A percentile compares a stretch with the other conserved stretches of the same genome.
Evolutionary conservation across 164 flowering plant species (phyloP).

Genomic region (Magnolia officinalis): DNA sequence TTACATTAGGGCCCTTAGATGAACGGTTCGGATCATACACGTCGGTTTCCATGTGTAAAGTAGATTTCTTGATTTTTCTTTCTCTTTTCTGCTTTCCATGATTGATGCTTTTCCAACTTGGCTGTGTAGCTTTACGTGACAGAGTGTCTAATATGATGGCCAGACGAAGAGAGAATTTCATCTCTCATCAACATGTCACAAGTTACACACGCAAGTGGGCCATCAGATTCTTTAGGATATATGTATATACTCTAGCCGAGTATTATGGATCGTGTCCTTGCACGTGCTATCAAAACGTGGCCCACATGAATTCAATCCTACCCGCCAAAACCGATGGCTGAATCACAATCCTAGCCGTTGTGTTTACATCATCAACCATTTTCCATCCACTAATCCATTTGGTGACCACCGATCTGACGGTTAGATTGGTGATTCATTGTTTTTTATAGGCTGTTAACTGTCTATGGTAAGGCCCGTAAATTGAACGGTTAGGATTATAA

Average conservation of each 20-base stretch:
- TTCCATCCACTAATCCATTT: too few relatives aligned
- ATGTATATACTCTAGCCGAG: not conserved
- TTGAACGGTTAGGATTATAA: too few relatives aligned
- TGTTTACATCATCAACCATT: too few relatives aligned
- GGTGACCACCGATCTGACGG: too few relatives aligned
- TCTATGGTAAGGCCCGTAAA: too few relatives aligned
- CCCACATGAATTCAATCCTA: not conserved
- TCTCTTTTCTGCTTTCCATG: not conserved
- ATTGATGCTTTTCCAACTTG: not conserved
- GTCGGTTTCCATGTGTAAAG: not conserved
- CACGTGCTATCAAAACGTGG: not conserved
- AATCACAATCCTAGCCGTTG: not conserved
- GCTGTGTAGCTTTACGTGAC: not conserved
- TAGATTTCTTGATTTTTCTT: not conserved
- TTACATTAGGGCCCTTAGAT: not conserved
- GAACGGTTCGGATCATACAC: not conserved
- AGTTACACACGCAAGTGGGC: not conserved
- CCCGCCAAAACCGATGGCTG: too few relatives aligned
- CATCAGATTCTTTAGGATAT: not conserved
- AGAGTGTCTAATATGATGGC: not conserved
- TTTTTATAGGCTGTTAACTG: too few relatives aligned
- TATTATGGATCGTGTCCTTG: not conserved
- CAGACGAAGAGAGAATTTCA: not conserved
- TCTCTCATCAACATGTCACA: not conserved
- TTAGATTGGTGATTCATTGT: too few relatives aligned